Evolutionary conservation across 805 yeast species (phyloP), one percentile per base, ranked within the genome.

Genomic region (Candida fluviatilis): DNA sequence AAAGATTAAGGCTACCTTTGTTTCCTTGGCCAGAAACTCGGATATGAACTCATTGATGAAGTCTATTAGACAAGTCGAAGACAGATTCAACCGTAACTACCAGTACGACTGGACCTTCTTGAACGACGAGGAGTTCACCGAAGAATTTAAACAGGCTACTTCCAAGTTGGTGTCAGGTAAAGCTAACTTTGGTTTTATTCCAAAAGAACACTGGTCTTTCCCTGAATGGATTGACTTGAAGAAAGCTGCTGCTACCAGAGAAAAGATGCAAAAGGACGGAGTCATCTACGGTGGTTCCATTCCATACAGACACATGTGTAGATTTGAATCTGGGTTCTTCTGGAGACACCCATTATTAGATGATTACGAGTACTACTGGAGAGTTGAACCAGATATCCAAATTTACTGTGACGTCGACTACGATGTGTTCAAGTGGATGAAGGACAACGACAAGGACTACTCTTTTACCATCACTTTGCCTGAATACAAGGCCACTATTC

Each of bases 41-140:
- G 95, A 85, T 56, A 58, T 85, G 40, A 69, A 73, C 64, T 71
- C 72, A 10, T 61, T 86, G 35, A 62, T 76, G 33, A 75, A 68
- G 18, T 79, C 93, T 10, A 82, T 85, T 46, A 73, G 85, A 59
- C 76, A 81, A 36, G 73, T 90, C 38, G 96, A 90, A 62, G 96
- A 88, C 58, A 72, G 96, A 44, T 90, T 91, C 71, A 90, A 90
- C 69, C 60, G 66, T 18, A 72, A 82, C 36, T 89, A 66, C 64
- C 73, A 84, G 47, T 90, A 90, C 58, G 96, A 93, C 49, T 90
- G 97, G 96, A 91, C 88, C 26, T 90, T 90, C 60, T 70, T 90
- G 51, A 90, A 90, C 62, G 95, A 90, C 56, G 86, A 80, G 39
- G 82, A 75, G 32, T 91, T 90, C 64, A 71, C 76, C 39, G 89